Base-by-base conservation (phyloP, 1,284 basidiomycete species). In the Moesziomyces parantarcticus region DNA sequence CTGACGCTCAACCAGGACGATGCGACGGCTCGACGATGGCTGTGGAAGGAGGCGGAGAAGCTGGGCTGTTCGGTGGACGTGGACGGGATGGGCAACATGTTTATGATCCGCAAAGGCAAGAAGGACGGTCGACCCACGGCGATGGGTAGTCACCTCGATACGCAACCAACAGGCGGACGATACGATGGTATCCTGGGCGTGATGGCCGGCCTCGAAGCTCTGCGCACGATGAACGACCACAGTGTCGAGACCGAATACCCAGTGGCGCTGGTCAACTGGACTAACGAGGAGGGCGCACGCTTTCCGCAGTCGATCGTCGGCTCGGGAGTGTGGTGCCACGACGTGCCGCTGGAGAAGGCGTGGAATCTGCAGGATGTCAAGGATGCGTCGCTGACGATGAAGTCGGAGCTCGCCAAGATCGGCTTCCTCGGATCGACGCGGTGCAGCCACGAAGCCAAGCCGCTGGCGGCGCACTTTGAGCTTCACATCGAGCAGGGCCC, bases 61-160 rank as follows among this genome's bases (percentile, higher is more conserved):
- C 72, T 84, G 2, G 82, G 81, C 1, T 83, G 82, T 64, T 42
- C 42, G 5, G 79, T 83, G 25, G 73, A 66, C 14, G 50, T 68
- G 1, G 72, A 75, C 25, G 39, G 67, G 25, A 83, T 83, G 76
- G 83, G 83, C 36, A 84, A 83, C 76, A 81, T 83, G 62, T 84
- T 83, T 47, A 74, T 72, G 34, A 62, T 79, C 34, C 71, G 72
- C 1, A 51, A 61, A 0, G 81, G 81, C 25, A 64, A 61, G 26
- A 58, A 49, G 3, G 3, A 22, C 3, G 62, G 62, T 0, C 8
- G 50, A 0, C 70, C 70, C 10, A 73, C 59, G 0, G 70, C 62
- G 2, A 64, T 73, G 56, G 70, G 70, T 6, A 62, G 58, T n/a
- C 65, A 73, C 32, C 53, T 73, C 1, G 70, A 73, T 13, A 73